Evolutionary conservation across 2,329 filamentous ascomycete species (phyloP), one percentile per base, ranked within the genome.

Genomic region (Trichoderma pleuroti): DNA sequence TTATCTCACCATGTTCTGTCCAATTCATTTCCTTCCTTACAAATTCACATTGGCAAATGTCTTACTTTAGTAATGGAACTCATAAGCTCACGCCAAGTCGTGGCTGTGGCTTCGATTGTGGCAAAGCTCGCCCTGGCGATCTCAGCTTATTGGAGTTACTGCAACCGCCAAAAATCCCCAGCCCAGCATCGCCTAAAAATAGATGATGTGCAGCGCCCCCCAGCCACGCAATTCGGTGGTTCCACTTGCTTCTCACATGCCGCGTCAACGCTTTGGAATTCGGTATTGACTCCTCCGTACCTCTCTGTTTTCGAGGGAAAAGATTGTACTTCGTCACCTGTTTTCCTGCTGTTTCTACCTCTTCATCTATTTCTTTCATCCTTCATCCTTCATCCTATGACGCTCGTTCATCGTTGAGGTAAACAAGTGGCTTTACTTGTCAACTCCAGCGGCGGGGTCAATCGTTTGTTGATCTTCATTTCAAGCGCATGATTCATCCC

Each of bases 251-350:
- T 42, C 34, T 67, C 64, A 59, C 64, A 59, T 57, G 64, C 64
- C 64, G 64, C 64, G 64, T 67, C 64, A 59, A 67, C 34, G 64
- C 64, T 59, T 59, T 67, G 64, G 64, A 67, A 67, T 67, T 59
- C 64, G 54, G 56, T 46, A 11, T 34, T 36, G 52, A 18, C 10
- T 52, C 18, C 5, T 7, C n/a, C 56, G 32, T 8, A n/a, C 10
- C 26, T n/a, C 26, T 26, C 5, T 49, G 7, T n/a, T 36, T 66
- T 8, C 26, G 10, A n/a, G n/a, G 12, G 39, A 28, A 9, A 9
- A 21, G 1, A 21, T 26, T 9, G 34, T 4, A 39, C 32, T 42
- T 59, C 14, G 36, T 60, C 10, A n/a, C 49, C 32, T 64, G 7
- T 24, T 49, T 5, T 34, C 9, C 32, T 60, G 5, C 26, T 11